Base-by-base conservation (phyloP, 2,329 filamentous ascomycete genomes). In the Xylaria sp. region DNA sequence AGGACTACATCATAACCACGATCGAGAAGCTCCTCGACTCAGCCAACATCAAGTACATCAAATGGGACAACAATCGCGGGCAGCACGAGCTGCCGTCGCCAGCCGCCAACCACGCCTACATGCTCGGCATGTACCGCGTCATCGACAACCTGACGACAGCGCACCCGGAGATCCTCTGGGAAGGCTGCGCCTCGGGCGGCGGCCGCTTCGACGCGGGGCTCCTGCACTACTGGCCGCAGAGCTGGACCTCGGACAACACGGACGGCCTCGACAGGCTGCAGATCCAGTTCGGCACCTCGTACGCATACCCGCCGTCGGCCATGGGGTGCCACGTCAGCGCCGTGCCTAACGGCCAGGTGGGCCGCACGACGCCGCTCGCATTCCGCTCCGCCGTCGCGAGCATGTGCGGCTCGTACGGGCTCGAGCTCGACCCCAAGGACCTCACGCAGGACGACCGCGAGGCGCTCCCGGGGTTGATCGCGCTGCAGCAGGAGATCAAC, bases 61-160 rank as follows among this genome's bases (percentile, higher is more conserved):
- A 91, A 72, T 91, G 89, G 89, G 89, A 91, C 72, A 89, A 90
- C 77, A 91, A 91, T 78, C 82, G 89, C 5, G 89, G 85, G 0
- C 88, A 90, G 54, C 88, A 91, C 74, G 89, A 91, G 77, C 84
- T 83, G 55, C 80, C 88, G 0, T 82, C 82, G 0, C 88, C 89
- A 0, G 81, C 83, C 0, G 84, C 83, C 7, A 80, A 85, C 72
- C 88, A 91, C 75, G 79, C 81, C 1, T 91, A 91, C 77, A 90
- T 91, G 73, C 80, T 91, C 0, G 89, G 89, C 3, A 77, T 91
- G 62, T 91, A 91, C 76, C 85, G 80, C 59, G 88, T 91, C 8
- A 88, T 91, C 58, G 84, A 89, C 48, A 84, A 83, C 0, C 80
- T 91, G 0, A 91, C 89, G 0, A 84, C 84, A 0, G 81, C 83